Percentiles rank a stretch among this genome's conserved stretches.
Conservation (phyloP, 305 asterid genomes). For the Vinca major region DNA sequence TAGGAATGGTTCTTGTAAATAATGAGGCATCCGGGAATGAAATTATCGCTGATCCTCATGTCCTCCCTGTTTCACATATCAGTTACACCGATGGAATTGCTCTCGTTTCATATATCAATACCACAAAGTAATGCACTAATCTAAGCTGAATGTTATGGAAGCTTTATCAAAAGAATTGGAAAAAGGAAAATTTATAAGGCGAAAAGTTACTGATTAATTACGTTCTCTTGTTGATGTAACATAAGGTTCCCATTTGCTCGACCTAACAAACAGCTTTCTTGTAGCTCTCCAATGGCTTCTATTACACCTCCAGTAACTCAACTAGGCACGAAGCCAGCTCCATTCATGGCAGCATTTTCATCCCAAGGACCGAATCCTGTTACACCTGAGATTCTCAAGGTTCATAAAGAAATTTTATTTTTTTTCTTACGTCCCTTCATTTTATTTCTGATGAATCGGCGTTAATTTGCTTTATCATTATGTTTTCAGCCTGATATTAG, state of each 20-base stretch:
- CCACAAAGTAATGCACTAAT: constrained; percentile 40
- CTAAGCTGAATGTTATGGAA: too few relatives aligned
- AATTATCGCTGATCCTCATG: constrained; percentile 77
- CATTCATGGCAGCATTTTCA: constrained; percentile 90
- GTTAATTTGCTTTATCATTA: background rate
- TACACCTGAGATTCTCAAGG: constrained; percentile 81
- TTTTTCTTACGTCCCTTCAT: background rate
- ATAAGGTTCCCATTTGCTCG: background rate
- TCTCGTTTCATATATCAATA: constrained; percentile 37
- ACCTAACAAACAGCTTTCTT: background rate
- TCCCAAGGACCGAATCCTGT: constrained; percentile 69
- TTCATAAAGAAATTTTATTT: constrained; percentile 10
- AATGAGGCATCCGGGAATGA: constrained; percentile 65
- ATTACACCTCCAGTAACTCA: constrained; percentile 47
- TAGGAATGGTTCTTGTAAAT: constrained; percentile 76
- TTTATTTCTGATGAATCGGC: background rate
- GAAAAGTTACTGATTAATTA: too few relatives aligned
- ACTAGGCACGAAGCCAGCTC: constrained; percentile 73
- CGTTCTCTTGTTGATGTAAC: too few relatives aligned
- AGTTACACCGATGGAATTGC: constrained; percentile 63
- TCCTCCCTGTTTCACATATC: constrained; percentile 79
- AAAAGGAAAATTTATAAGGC: too few relatives aligned
- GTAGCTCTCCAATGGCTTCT: constrained; percentile 53
- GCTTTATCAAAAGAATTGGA: too few relatives aligned
- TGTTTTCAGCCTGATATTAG: constrained; percentile 78